Evolutionary conservation across 2,329 filamentous ascomycete species (phyloP), one percentile per base, ranked within the genome.

Genomic region (Ceratocystis cubensis): DNA sequence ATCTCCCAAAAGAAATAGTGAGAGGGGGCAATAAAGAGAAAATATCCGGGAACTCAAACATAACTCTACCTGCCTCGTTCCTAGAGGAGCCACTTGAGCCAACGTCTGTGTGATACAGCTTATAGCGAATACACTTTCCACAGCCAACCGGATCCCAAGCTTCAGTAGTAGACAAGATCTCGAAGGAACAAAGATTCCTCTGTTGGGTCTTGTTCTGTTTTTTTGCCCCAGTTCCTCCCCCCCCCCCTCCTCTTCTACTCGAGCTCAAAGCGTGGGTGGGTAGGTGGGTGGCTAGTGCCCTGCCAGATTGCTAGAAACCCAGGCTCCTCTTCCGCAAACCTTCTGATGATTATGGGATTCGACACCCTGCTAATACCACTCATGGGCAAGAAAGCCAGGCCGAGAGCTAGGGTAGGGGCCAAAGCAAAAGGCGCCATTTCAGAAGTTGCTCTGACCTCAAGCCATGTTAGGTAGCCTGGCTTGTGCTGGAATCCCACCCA

Each of bases 301-400:
- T 59, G 53, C 53, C 53, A 59, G 33, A 30, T 59, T 59, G 53
- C 48, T 20, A 53, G n/a, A 53, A 53, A 53, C n/a, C 15, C 48
- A 53, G 15, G 7, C 28, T 59, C 53, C 53, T 59, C 25, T 59
- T 59, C 53, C 53, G 53, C 53, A 37, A 17, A 8, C 53, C 22
- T 59, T 28, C 25, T 30, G 53, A n/a, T n/a, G 15, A 59, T 20
- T 8, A 37, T 59, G 53, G 53, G 53, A 59, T 59, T 33, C 25
- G 6, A 59, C n/a, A 30, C 53, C 53, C 53, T 59, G 53, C n/a
- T 59, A 5, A 37, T 59, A 59, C n/a, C 13, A 37, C 20, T 59
- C 22, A 37, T 59, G 53, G 53, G 33, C 48, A 53, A 53, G 25
- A 17, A 59, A 57, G 25, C 53, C 53, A 59, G 28, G 53, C 53